phyloP scores from a whole-genome alignment of 495 filamentous ascomycete genomes.

The Elasticomyces elasticus region DNA sequence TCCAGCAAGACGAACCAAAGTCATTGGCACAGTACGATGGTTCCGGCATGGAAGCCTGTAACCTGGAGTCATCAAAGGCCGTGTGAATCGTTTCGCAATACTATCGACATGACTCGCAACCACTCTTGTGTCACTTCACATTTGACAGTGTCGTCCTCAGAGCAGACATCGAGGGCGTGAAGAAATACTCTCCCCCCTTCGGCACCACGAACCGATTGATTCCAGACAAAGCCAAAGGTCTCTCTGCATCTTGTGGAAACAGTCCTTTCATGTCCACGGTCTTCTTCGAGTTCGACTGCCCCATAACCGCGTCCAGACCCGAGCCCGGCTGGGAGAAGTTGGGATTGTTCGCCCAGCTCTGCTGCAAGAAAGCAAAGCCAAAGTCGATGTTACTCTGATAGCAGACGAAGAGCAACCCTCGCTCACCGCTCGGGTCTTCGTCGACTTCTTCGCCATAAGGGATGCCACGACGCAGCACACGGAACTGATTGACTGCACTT shows the following conservation, averaged over 20 bases:
- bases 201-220: constrained; percentile 17
- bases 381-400: constrained; percentile 35
- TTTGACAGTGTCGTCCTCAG: constrained; percentile 2
- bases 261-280: not conserved
- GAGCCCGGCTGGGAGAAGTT: constrained; percentile 17
- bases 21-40: too few species aligned
- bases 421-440: constrained; percentile 22
- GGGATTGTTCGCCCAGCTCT: constrained; percentile 24
- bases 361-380: constrained; percentile 35
- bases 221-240: constrained; percentile 1
- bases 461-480: constrained; percentile 37
- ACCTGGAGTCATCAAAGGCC: too few species aligned
- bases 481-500: constrained; percentile 10
- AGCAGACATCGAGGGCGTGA: constrained; percentile 14
- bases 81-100: too few species aligned
- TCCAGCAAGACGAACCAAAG: too few species aligned
- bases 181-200: constrained; percentile 22
- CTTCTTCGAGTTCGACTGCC: constrained; percentile 15
- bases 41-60: too few species aligned
- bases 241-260: constrained; percentile 1
- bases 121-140: too few species aligned
- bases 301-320: constrained; percentile 36
- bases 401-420: constrained; percentile 35
- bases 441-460: constrained; percentile 35
- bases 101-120: too few species aligned